Evolutionary conservation across 2,329 filamentous ascomycete genomes (phyloP).

Genomic region (Parasarocladium wereldwijsianum): DNA sequence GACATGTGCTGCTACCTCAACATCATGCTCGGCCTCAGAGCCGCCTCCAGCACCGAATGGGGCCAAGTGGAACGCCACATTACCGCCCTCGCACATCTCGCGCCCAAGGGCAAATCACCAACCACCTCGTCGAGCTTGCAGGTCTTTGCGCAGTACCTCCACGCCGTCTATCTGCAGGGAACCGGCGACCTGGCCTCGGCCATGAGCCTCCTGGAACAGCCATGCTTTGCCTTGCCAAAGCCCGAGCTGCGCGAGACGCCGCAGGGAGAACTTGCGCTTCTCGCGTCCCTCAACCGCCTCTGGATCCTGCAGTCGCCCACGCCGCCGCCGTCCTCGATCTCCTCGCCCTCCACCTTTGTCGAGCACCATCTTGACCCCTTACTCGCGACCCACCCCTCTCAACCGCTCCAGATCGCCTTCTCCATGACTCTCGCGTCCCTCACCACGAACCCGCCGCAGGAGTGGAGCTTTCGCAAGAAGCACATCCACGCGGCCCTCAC

Average conservation of each 20-base stretch:
- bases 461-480: constrained; percentile 65
- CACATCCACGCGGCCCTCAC: constrained; percentile 60
- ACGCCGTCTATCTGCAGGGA: constrained; percentile 63
- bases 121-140: constrained; percentile 24
- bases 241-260: too few relatives aligned
- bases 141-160: constrained; percentile 47
- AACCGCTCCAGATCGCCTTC: too few relatives aligned
- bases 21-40: constrained; percentile 55
- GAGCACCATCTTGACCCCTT: constrained; percentile 55
- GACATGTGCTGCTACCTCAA: constrained; percentile 54
- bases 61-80: constrained; percentile 43
- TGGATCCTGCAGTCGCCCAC: constrained; percentile 55
- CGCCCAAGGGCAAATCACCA: too few relatives aligned
- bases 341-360: too few relatives aligned
- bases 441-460: constrained; percentile 42
- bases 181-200: constrained; percentile 58
- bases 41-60: constrained; percentile 60
- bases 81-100: constrained; percentile 32
- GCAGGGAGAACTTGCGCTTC: constrained; percentile 48
- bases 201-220: too few relatives aligned
- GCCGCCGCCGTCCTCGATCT: too few relatives aligned
- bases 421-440: constrained; percentile 59
- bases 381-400: constrained; percentile 53
- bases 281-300: constrained; percentile 53
- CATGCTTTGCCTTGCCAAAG: too few relatives aligned